These are phyloP conservation scores for Colletotrichum sublineola DNA, from an alignment of 2,329 filamentous ascomycete genomes.

Conservation along the genomic window DNA sequence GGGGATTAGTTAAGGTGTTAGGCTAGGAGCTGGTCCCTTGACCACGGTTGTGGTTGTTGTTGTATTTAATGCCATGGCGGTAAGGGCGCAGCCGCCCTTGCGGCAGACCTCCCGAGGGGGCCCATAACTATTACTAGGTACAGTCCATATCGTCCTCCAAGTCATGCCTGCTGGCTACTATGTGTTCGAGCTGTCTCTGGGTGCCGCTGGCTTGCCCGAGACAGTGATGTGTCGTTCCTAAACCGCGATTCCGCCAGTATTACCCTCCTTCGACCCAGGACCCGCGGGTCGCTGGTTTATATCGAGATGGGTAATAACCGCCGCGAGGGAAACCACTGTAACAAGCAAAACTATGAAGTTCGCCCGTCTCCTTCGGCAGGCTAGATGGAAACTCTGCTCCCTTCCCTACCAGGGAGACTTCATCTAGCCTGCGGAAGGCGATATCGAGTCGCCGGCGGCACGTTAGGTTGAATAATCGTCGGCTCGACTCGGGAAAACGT, in stretches of 20 bases:
- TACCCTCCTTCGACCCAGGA: too few species aligned
- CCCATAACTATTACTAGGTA: constrained; percentile 1
- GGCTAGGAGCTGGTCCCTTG: too few species aligned
- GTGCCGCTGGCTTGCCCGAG: neutral
- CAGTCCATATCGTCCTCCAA: neutral
- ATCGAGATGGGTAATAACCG: too few species aligned
- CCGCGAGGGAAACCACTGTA: too few species aligned
- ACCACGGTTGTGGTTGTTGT: neutral
- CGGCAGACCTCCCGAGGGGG: neutral
- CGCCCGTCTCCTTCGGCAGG: neutral
- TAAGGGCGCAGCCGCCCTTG: neutral
- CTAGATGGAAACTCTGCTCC: neutral
- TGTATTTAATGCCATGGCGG: neutral
- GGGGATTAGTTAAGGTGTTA: too few species aligned
- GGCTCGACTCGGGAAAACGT: neutral
- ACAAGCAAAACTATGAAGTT: too few species aligned
- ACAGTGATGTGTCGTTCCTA: too few species aligned
- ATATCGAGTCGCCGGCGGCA: neutral
- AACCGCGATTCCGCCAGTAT: too few species aligned
- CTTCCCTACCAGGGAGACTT: neutral
- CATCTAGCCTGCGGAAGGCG: neutral
- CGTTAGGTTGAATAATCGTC: neutral
- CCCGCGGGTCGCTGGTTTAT: too few species aligned
- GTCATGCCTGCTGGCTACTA: neutral
- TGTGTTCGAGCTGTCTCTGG: neutral